phyloP scores from a whole-genome alignment of 495 filamentous ascomycete genomes.

The Penicillium cataractarum region DNA sequence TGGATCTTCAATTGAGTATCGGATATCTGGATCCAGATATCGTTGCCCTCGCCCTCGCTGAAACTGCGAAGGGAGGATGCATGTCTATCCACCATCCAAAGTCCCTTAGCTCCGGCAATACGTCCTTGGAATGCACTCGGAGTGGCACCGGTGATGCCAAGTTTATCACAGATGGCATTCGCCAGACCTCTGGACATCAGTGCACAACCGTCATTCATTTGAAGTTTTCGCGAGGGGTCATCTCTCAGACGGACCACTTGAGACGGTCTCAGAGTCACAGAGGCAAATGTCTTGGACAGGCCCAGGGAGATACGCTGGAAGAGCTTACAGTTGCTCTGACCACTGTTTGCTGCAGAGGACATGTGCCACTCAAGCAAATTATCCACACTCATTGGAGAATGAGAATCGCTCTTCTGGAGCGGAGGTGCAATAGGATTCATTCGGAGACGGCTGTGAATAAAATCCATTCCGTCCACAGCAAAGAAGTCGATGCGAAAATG shows the following conservation, averaged over 20 bases:
- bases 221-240: conserved; percentile 24
- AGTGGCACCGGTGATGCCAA: conserved; percentile 60
- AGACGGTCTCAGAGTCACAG: conserved; percentile 45
- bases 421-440: conserved; percentile 22
- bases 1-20: conserved; percentile 81
- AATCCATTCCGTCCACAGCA: conserved; percentile 53
- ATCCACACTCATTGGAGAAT: conserved; percentile 43
- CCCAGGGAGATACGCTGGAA: conserved; percentile 53
- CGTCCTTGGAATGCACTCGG: conserved; percentile 81
- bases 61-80: conserved; percentile 23
- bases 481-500: conserved; percentile 56
- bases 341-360: conserved; percentile 38
- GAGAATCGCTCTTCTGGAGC: conserved; percentile 27
- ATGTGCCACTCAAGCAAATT: conserved; percentile 58
- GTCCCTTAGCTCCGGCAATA: conserved; percentile 82
- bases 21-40: conserved; percentile 75
- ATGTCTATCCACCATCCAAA: conserved; percentile 77
- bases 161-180: conserved; percentile 55
- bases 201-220: conserved; percentile 86
- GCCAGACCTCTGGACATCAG: conserved; percentile 69
- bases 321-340: conserved; percentile 53
- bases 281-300: conserved; percentile 51
- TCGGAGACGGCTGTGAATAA: conserved; percentile 20
- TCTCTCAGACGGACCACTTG: conserved; percentile 45
- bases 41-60: conserved; percentile 32